These are phyloP conservation scores for Eremothecium gossypii DNA, from an alignment of 1,139 yeast genomes.

Conservation along the genomic window DNA sequence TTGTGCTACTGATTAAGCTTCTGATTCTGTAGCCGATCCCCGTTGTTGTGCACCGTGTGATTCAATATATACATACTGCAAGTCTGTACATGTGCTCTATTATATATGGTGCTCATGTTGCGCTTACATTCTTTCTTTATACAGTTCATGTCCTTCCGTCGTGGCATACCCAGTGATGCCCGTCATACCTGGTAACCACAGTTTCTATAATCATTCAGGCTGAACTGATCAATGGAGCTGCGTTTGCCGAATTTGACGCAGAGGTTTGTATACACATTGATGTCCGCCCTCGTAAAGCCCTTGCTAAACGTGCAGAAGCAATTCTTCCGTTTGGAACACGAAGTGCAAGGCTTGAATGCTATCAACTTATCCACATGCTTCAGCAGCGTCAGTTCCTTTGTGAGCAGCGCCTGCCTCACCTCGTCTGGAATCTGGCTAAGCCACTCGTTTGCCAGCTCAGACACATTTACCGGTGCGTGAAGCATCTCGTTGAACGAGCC, in stretches of 20 bases:
- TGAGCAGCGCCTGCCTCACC: constrained; percentile 1
- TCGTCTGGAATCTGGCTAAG: constrained; percentile 5
- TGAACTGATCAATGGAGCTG: constrained; percentile 18
- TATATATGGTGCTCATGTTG: too few species aligned
- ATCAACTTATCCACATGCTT: constrained; percentile 28
- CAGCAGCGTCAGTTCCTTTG: constrained; percentile 11
- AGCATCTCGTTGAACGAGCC: constrained; percentile 7
- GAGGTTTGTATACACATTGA: constrained; percentile 19
- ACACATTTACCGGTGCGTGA: constrained; percentile 3
- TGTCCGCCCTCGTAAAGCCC: constrained; percentile 27
- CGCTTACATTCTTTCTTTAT: too few species aligned
- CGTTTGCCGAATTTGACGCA: constrained; percentile 12
- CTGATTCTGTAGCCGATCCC: constrained; percentile 11
- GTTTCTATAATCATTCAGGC: constrained; percentile 19
- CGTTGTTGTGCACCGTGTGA: neutral
- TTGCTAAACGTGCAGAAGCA: constrained; percentile 21
- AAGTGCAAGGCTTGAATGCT: constrained; percentile 23
- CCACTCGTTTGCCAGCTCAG: neutral
- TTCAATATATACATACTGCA: neutral
- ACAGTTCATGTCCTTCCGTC: neutral
- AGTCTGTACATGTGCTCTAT: constrained; percentile 1
- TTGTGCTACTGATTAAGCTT: constrained; percentile 16
- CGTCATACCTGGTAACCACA: constrained; percentile 18
- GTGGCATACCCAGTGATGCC: neutral
- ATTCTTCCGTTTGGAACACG: constrained; percentile 15